phyloP scores from a whole-genome alignment of 2,329 filamentous ascomycete species.

The Lachnellula subtilissima region DNA sequence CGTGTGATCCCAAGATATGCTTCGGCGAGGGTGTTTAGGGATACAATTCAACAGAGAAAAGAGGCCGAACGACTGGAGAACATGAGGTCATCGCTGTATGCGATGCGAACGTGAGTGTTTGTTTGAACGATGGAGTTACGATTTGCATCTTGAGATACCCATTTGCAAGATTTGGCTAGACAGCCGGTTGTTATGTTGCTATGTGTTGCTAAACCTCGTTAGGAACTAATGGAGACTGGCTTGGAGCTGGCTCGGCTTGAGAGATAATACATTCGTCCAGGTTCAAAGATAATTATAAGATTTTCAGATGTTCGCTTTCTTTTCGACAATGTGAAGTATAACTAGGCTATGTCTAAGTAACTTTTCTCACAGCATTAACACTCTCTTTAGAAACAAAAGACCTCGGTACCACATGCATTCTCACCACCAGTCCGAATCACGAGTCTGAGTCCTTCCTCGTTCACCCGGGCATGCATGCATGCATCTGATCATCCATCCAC shows the following conservation, averaged over 20 bases:
- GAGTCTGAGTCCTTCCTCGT: too few relatives aligned
- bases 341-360: too few relatives aligned
- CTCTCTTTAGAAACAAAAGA: background rate
- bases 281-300: background rate
- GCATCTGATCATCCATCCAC: background rate
- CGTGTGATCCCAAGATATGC: conserved; percentile 6
- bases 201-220: background rate
- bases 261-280: background rate
- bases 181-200: background rate
- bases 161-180: background rate
- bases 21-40: conserved; percentile 8
- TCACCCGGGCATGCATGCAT: too few relatives aligned
- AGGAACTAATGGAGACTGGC: background rate
- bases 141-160: background rate
- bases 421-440: background rate
- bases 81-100: background rate
- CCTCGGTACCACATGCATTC: background rate
- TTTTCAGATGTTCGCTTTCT: background rate
- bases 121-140: background rate
- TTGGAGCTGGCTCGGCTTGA: background rate
- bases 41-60: conserved; percentile 4
- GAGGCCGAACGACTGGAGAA: background rate
- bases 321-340: background rate
- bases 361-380: too few relatives aligned
- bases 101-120: background rate